Base-by-base conservation (phyloP, 2,329 filamentous ascomycete species). In the Truncatella angustata region DNA sequence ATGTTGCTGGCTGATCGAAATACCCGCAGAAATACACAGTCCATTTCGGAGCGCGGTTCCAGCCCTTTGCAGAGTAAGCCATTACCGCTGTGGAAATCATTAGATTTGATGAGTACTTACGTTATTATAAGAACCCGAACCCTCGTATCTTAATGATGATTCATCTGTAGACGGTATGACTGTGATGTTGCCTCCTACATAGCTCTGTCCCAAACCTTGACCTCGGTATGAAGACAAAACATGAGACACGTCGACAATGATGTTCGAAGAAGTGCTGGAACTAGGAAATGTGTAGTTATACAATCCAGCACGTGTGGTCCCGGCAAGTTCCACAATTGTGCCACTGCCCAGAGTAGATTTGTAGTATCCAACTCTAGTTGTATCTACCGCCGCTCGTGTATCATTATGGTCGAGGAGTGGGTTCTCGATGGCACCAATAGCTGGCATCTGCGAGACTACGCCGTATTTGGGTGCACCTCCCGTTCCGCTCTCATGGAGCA, bases 391-490 rank as follows among this genome's bases (percentile, higher is more conserved):
- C 55, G 75, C 74, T 66, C 85, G 77, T 0, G 74, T 75, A 21
- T 84, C 73, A n/a, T 78, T 80, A 30, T 81, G 71, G 55, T 81
- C 76, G 4, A 69, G 73, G 21, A 87, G 67, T 2, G 84, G 83
- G 52, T 87, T 78, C 6, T 58, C 60, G 37, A 84, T 66, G 14
- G 62, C 63, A 0, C 80, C 80, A 0, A 77, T 60, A 1, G 81
- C 66, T 0, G 81, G 83, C 66, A 85, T 73, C 65, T 85, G 82
- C 1, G 80, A 73, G 28, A 85, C 79, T 2, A 86, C 82, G 4
- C 86, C 86, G 54, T 88, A 89, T 64, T 88, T 88, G 1, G 86
- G 84, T 1, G 82, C 83, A 1, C 86, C 86, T 6, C 86, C 86
- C 0, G 85, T 89, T 3, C 85, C 84, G 54, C 79, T 81, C 62